Evolutionary conservation across 257 asterid genomes (phyloP), one percentile per base, ranked within the genome.

Genomic region (Capsicum pubescens): DNA sequence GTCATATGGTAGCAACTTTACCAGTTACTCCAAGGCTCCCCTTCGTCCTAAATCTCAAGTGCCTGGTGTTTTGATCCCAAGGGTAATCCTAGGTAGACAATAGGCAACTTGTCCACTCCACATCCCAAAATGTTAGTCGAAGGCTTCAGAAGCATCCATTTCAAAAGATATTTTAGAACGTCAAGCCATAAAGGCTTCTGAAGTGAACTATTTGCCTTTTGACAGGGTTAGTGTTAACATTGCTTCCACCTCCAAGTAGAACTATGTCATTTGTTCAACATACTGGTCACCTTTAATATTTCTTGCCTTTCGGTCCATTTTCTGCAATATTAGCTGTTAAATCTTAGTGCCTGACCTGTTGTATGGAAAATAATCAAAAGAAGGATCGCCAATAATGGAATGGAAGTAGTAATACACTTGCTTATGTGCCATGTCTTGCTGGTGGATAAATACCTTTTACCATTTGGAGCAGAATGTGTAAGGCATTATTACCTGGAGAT

Each of bases 401-500:
- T 59, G 46, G 78, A 48, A 46, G 32, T 59, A 17, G 67, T 55
- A 36, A 58, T 84, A 42, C 56, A 19, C 15, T 46, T 16, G 16
- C 66, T 77, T n/a, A 71, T 77, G 9, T 77, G 52, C 63, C 32
- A 35, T 77, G 66, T 77, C 50, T 77, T 14, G 35, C 64, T 19
- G 66, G 50, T 83, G 69, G 46, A 59, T 80, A 67, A 83, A 39
- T 55, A 82, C 9, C 55, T 87, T 80, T 55, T 88, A 70, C 61
- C 59, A 56, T 79, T 56, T 77, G 82, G 77, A 84, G 84, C 94
- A 97, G 99, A 91, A 95, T 94, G 99, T 97, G 98, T 88, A 92
- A 93, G 88, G 97, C 99, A 82, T 91, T 97, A 87, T 88, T 97
- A 70, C 99, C 98, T 6, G 99, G 96, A 86, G 99, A 95, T 82